Conservation (phyloP, 1,284 basidiomycete species). For the Thelephora terrestris region DNA sequence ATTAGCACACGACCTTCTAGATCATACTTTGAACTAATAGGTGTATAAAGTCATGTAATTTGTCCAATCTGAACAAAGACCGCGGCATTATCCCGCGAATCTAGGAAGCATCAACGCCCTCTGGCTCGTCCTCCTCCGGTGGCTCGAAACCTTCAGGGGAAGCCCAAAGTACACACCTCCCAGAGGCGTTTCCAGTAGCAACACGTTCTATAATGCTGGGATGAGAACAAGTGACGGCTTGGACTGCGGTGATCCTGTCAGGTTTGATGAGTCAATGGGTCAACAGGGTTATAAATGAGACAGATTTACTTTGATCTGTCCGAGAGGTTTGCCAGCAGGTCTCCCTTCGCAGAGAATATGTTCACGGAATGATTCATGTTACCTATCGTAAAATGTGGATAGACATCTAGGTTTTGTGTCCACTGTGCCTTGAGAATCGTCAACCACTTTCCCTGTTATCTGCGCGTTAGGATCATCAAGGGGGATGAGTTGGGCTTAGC, state of each 20-base stretch:
- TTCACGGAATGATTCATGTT: slow-evolving; percentile 70
- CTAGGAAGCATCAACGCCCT: too few relatives aligned
- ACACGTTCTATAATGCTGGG: slow-evolving; percentile 61
- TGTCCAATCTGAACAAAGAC: too few relatives aligned
- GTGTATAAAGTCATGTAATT: not conserved
- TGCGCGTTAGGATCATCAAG: not conserved
- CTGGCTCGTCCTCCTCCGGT: not conserved
- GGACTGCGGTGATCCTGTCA: slow-evolving; percentile 63
- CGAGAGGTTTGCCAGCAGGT: slow-evolving; percentile 48
- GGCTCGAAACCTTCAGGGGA: slow-evolving; percentile 22
- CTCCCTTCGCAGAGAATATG: slow-evolving; percentile 66
- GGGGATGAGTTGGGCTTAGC: not conserved
- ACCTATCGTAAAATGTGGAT: slow-evolving; percentile 75
- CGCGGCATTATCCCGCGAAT: too few relatives aligned
- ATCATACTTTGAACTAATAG: not conserved
- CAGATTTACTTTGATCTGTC: slow-evolving; percentile 44
- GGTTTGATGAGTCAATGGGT: not conserved
- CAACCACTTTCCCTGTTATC: slow-evolving; percentile 61
- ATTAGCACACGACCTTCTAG: not conserved
- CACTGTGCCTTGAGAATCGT: slow-evolving; percentile 67
- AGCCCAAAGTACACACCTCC: slow-evolving; percentile 73
- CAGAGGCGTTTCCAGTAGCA: slow-evolving; percentile 66
- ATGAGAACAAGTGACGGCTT: slow-evolving; percentile 81
- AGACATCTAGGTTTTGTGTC: slow-evolving; percentile 63
- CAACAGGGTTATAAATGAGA: slow-evolving; percentile 5